These are phyloP conservation scores for Chenopodium berlandieri DNA, from an alignment of 148 eudicot species.

Conservation along the genomic window DNA sequence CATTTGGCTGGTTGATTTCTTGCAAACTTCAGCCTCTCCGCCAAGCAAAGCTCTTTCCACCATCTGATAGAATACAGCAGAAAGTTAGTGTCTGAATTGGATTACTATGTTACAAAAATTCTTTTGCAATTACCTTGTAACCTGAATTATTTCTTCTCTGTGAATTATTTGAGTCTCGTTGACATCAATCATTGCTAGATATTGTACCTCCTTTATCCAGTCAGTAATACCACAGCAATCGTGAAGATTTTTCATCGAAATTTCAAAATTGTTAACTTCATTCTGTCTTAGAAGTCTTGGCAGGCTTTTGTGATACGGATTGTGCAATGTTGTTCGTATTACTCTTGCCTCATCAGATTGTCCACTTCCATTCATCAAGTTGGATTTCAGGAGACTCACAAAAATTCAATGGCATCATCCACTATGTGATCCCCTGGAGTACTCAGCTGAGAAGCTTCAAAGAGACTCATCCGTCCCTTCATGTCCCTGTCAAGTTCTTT, in stretches of 20 bases:
- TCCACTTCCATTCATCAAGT: conserved; percentile 14
- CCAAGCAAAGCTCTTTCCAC: conserved; percentile 50
- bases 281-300: conserved; percentile 17
- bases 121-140: conserved; percentile 34
- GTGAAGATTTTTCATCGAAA: conserved; percentile 13
- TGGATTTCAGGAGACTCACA: conserved; percentile 19
- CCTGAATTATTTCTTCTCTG: conserved; percentile 36
- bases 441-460: conserved; percentile 58
- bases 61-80: conserved; percentile 35
- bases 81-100: not conserved
- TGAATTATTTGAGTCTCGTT: conserved; percentile 14
- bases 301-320: conserved; percentile 34
- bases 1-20: conserved; percentile 62
- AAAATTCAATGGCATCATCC: conserved; percentile 38
- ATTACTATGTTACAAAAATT: too few species aligned
- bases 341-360: conserved; percentile 22
- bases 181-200: conserved; percentile 32
- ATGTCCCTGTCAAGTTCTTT: conserved; percentile 29
- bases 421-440: conserved; percentile 48
- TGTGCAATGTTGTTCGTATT: conserved; percentile 25
- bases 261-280: conserved; percentile 2
- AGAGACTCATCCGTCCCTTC: conserved; percentile 43
- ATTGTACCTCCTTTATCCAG: conserved; percentile 20
- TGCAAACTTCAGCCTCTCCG: conserved; percentile 40
- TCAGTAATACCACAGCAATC: not conserved